Percentiles rank a stretch among this genome's conserved stretches.
Evolutionary conservation across 2,329 filamentous ascomycete genomes (phyloP).

Genomic region (Arachnomyces sp.): DNA sequence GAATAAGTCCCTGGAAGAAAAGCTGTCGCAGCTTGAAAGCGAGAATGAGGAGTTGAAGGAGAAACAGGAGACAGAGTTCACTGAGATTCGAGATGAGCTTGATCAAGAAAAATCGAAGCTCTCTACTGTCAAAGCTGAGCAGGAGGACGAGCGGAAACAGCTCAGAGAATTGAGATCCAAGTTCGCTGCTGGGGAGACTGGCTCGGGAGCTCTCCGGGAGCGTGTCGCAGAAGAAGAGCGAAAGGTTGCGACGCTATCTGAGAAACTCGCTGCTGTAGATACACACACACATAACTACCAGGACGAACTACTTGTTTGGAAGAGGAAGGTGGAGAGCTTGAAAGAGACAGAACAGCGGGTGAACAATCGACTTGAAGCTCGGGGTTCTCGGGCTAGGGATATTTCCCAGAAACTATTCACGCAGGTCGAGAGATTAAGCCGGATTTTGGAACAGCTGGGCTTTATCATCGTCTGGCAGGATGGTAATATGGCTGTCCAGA

Average conservation of each 20-base stretch:
- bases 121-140: constrained; percentile 41
- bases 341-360: constrained; percentile 26
- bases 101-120: constrained; percentile 42
- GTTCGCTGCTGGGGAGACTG: constrained; percentile 75
- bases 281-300: constrained; percentile 69
- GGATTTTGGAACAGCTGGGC: constrained; percentile 77
- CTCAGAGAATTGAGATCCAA: constrained; percentile 61
- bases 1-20: constrained; percentile 52
- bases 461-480: constrained; percentile 72
- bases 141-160: constrained; percentile 62
- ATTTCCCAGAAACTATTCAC: constrained; percentile 74
- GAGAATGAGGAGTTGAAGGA: constrained; percentile 52
- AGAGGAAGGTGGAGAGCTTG: constrained; percentile 47
- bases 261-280: constrained; percentile 66
- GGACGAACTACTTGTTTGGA: constrained; percentile 63
- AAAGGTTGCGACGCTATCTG: constrained; percentile 58
- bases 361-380: constrained; percentile 56
- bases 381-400: constrained; percentile 68
- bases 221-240: constrained; percentile 68
- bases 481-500: constrained; percentile 66
- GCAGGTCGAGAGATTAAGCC: constrained; percentile 75
- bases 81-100: constrained; percentile 49
- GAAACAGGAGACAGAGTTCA: constrained; percentile 42
- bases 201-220: constrained; percentile 69
- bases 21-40: constrained; percentile 48